These are phyloP conservation scores for Inonotus hispidus DNA, from an alignment of 1,284 basidiomycete genomes.

Conservation along the genomic window DNA sequence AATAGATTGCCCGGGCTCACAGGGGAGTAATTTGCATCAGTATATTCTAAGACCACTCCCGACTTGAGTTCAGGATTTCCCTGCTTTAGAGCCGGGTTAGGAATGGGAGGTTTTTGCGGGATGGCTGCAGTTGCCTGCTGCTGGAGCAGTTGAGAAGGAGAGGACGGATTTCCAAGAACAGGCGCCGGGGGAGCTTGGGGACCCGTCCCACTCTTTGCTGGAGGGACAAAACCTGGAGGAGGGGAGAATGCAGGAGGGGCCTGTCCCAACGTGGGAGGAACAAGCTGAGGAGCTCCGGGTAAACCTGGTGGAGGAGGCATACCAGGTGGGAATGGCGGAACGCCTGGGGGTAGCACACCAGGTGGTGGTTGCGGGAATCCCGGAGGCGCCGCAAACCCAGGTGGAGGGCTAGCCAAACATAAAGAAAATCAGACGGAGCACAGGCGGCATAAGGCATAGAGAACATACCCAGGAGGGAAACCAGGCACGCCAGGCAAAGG, in stretches of 20 bases:
- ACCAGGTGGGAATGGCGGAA: constrained; percentile 22
- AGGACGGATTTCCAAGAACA: too few species aligned
- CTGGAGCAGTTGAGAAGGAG: background rate
- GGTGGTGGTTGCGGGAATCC: constrained; percentile 24
- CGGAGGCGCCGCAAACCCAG: constrained; percentile 25
- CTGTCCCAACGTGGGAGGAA: constrained; percentile 7
- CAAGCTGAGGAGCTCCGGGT: constrained; percentile 23
- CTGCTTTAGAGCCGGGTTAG: constrained; percentile 54
- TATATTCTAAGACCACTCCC: constrained; percentile 67
- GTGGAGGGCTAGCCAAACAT: constrained; percentile 30
- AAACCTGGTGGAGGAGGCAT: constrained; percentile 22
- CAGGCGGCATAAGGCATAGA: background rate
- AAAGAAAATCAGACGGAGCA: background rate
- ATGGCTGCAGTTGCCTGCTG: constrained; percentile 20
- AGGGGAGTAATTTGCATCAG: constrained; percentile 71
- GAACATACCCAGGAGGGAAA: constrained; percentile 46
- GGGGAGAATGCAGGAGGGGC: constrained; percentile 20
- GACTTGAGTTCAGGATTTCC: constrained; percentile 73
- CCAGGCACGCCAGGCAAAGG: constrained; percentile 36
- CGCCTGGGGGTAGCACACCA: constrained; percentile 19
- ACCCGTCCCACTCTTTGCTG: constrained; percentile 1
- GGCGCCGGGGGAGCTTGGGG: background rate
- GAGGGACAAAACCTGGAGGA: constrained; percentile 23
- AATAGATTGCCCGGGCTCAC: constrained; percentile 36
- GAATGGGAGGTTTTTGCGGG: constrained; percentile 41